Conservation (phyloP, 2,329 filamentous ascomycete species). For the Claviceps citrina region DNA sequence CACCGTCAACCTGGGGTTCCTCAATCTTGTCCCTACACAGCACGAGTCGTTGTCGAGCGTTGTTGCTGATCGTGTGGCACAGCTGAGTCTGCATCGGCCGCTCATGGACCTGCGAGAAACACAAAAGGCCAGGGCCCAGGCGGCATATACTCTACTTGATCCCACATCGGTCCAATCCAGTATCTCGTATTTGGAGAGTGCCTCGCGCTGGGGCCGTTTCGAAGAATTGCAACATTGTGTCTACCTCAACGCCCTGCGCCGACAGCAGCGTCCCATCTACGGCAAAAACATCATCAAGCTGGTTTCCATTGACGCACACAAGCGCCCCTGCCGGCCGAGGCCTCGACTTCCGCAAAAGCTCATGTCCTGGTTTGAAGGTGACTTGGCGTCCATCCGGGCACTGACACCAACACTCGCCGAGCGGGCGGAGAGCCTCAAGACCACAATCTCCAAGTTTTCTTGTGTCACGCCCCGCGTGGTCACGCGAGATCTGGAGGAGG, state of each 20-base stretch:
- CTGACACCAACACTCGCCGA: conserved; percentile 63
- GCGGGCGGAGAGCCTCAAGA: conserved; percentile 57
- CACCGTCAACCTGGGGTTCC: conserved; percentile 55
- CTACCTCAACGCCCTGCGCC: conserved; percentile 66
- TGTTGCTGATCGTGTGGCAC: conserved; percentile 39
- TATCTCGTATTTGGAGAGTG: conserved; percentile 57
- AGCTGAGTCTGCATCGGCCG: conserved; percentile 53
- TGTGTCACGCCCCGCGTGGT: conserved; percentile 85
- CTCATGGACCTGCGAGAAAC: conserved; percentile 57
- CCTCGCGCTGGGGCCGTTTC: conserved; percentile 51
- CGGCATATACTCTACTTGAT: conserved; percentile 40
- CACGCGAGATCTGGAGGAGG: conserved; percentile 56
- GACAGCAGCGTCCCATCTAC: conserved; percentile 68
- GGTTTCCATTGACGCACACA: conserved; percentile 47
- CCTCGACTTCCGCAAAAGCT: conserved; percentile 47
- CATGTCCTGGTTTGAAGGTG: conserved; percentile 61
- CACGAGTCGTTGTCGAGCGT: conserved; percentile 49
- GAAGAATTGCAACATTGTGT: conserved; percentile 69
- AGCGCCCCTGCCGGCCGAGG: conserved; percentile 42
- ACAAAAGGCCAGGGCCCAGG: conserved; percentile 47
- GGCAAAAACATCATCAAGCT: conserved; percentile 64
- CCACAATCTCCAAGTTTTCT: conserved; percentile 70
- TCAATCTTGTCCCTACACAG: conserved; percentile 62
- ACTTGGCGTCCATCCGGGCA: conserved; percentile 45
- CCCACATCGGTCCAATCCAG: conserved; percentile 54